phyloP scores from a whole-genome alignment of 1,284 basidiomycete species.

The Xerocomus minutiporus region DNA sequence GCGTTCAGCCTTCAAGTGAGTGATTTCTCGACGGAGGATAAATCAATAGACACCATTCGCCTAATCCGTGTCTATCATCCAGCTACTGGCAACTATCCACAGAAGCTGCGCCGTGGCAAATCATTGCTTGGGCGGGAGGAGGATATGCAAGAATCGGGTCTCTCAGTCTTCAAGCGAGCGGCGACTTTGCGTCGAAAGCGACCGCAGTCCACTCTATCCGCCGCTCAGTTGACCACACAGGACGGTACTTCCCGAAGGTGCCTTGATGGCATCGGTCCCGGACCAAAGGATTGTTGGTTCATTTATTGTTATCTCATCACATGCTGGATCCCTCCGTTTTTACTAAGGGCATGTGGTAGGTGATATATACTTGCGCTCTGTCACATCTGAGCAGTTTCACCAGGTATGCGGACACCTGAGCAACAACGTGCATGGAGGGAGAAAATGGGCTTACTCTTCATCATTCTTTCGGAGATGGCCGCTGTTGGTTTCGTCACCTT shows the following conservation, averaged over 20 bases:
- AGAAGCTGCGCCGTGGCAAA: slow-evolving; percentile 74
- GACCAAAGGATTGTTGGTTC: slow-evolving; percentile 94
- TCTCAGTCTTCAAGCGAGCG: slow-evolving; percentile 81
- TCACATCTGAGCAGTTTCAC: slow-evolving; percentile 9
- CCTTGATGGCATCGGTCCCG: slow-evolving; percentile 69
- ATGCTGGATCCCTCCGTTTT: slow-evolving; percentile 72
- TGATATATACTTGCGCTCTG: slow-evolving; percentile 15
- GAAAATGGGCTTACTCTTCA: slow-evolving; percentile 89
- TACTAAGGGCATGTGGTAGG: slow-evolving; percentile 66
- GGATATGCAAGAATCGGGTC: slow-evolving; percentile 82
- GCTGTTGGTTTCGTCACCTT: slow-evolving; percentile 97
- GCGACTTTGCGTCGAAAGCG: slow-evolving; percentile 72
- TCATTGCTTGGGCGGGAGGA: slow-evolving; percentile 85
- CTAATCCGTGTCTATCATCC: slow-evolving; percentile 7
- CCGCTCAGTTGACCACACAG: slow-evolving; percentile 35
- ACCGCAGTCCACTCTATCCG: slow-evolving; percentile 40
- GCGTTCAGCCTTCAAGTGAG: slow-evolving; percentile 77
- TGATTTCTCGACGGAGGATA: slow-evolving; percentile 19
- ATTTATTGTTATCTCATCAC: slow-evolving; percentile 91
- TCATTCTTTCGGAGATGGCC: slow-evolving; percentile 83
- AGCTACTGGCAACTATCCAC: slow-evolving; percentile 84
- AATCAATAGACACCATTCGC: slow-evolving; percentile 5
- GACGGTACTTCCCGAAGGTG: slow-evolving; percentile 51
- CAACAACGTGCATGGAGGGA: slow-evolving; percentile 97
- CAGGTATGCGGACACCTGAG: slow-evolving; percentile 88